Evolutionary conservation across 1,139 yeast genomes (phyloP), one percentile per base, ranked within the genome.

Genomic region (Sugiyamaella japonica): DNA sequence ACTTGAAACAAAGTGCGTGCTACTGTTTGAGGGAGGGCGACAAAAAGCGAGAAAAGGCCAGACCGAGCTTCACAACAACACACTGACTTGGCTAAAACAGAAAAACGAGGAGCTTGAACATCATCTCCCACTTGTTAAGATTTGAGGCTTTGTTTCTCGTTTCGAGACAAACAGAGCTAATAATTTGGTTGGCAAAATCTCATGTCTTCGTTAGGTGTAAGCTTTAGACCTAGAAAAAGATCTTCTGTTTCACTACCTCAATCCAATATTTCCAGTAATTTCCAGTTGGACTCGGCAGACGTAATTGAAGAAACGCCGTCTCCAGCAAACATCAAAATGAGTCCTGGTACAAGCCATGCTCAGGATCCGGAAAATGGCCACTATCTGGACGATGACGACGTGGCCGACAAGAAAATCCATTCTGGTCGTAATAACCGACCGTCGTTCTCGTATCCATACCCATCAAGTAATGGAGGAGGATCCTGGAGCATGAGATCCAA

Each of bases 211-310:
- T 16, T 31, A 40, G 45, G 52, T 40, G 44, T 32, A 9, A 52
- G 41, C 32, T 41, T 52, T 28, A 39, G 56, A 38, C 53, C 56
- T 12, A 32, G 56, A 17, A 53, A 53, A 29, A 43, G 38, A 38
- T 53, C 56, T 13, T 44, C 50, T 50, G 53, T 38, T 29, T 53
- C 53, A 13, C 44, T 46, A 32, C 51, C 48, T 10, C 48, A 28
- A 8, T 47, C 39, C 10, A 16, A 13, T 25, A 38, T 7, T 38
- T 15, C 50, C 28, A 16, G 20, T n/a, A 13, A n/a, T n/a, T n/a
- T 44, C 31, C 37, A 32, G 12, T 17, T 25, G 2, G 20, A 6
- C 9, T 46, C 42, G 7, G 5, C 49, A 13, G 28, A 44, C 17
- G 28, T 38, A 12, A 38, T 36, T 8, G 25, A 46, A 36, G 25